Evolutionary conservation across 495 filamentous ascomycete genomes (phyloP), one percentile per base, ranked within the genome.

Genomic region (Annulohypoxylon nitens): DNA sequence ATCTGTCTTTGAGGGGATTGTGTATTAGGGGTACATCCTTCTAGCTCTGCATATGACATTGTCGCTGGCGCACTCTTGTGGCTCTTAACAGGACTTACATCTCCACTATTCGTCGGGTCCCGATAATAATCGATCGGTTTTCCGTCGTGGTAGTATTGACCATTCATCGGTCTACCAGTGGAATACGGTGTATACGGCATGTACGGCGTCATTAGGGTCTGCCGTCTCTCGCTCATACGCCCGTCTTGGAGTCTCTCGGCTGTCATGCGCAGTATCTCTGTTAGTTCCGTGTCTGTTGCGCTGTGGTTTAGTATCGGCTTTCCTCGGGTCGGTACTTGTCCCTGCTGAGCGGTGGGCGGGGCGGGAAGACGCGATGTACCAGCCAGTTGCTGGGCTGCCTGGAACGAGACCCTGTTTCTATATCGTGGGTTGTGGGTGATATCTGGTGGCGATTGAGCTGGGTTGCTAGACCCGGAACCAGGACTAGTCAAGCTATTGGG

Each of bases 231-330:
- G 45, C 77, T 78, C 14, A 66, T 41, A 12, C 53, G 68, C 7
- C 82, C 82, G 41, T 81, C 79, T 18, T 79, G 79, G n/a, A 85
- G 69, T 33, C 80, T 74, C 71, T 82, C 76, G 26, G 83, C 83
- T 0, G 83, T 85, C 30, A 81, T 81, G 16, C 73, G 77, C 20
- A 85, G 67, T 23, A 85, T 85, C 41, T 82, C 76, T 2, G 81
- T 74, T 25, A 85, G 62, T 2, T 80, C 81, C 34, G 81, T 79
- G 55, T 84, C 82, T 3, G 83, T 82, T 36, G 75, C 81, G 50
- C 62, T 67, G 36, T 80, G 73, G 53, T 75, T 72, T 20, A 70
- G 64, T 14, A 69, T 69, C 4, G 60, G 70, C 48, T 55, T 74
- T 33, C 66, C 55, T 4, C 69, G 76, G 18, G 70, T 75, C 10